These are phyloP conservation scores for Hyaloscypha bicolor DNA, from an alignment of 495 filamentous ascomycete species.

Conservation along the genomic window DNA sequence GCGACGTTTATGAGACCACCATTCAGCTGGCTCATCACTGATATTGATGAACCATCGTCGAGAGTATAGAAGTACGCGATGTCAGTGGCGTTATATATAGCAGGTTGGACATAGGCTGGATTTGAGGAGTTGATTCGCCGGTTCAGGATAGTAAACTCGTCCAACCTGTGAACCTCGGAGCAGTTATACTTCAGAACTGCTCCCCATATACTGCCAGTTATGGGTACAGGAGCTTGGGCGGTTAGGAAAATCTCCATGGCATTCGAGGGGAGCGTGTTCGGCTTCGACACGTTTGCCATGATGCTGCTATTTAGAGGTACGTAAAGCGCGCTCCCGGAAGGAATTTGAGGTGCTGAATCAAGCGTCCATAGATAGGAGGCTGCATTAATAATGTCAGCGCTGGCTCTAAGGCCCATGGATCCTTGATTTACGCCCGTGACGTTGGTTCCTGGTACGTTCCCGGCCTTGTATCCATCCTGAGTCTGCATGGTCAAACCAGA, in stretches of 20 bases:
- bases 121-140: constrained; percentile 7
- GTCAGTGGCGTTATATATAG: neutral
- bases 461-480: neutral
- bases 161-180: neutral
- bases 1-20: neutral
- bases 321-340: neutral
- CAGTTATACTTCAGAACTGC: neutral
- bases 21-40: neutral
- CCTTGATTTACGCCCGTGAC: neutral
- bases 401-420: neutral
- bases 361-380: neutral
- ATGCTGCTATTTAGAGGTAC: neutral
- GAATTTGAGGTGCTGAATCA: neutral
- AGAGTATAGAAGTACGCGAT: constrained; percentile 6
- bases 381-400: neutral
- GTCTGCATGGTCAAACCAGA: constrained; percentile 7
- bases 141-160: constrained; percentile 5
- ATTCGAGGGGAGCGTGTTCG: neutral
- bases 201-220: constrained; percentile 1
- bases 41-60: constrained; percentile 1
- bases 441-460: neutral
- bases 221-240: constrained; percentile 2
- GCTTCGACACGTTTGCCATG: neutral
- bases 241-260: neutral
- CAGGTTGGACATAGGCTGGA: neutral